phyloP scores from a whole-genome alignment of 2,329 filamentous ascomycete genomes.

The Paracamarosporium sp. region DNA sequence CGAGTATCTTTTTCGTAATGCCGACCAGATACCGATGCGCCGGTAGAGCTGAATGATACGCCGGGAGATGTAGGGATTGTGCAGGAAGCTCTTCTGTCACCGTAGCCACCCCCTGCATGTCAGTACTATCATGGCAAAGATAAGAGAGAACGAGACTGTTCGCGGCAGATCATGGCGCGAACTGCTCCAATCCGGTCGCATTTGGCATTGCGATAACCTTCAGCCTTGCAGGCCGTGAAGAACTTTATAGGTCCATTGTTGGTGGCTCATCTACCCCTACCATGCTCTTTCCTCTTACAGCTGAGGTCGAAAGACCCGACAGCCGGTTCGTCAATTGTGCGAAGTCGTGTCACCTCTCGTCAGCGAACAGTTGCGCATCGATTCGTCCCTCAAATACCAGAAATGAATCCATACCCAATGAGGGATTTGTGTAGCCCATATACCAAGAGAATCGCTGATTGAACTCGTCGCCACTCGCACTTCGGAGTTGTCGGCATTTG shows the following conservation, averaged over 20 bases:
- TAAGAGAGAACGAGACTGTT: not conserved
- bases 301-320: not conserved
- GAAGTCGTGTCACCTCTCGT: not conserved
- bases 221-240: too few relatives aligned
- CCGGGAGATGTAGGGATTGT: not conserved
- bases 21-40: not conserved
- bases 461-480: too few relatives aligned
- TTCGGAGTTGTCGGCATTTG: too few relatives aligned
- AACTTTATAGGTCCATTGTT: too few relatives aligned
- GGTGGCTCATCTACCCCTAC: not conserved
- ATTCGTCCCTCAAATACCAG: not conserved
- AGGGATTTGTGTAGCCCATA: not conserved
- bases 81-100: not conserved
- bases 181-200: not conserved
- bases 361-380: slow-evolving; percentile 1
- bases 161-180: not conserved
- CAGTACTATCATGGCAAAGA: not conserved
- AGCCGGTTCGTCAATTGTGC: not conserved
- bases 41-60: not conserved
- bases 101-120: not conserved
- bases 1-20: not conserved
- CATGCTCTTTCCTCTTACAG: not conserved
- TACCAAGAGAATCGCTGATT: too few relatives aligned
- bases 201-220: not conserved
- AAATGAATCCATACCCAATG: not conserved